Percentiles rank a stretch among this genome's conserved stretches.
Conservation (phyloP, 306 rosid genomes). For the Glycine latifolia region DNA sequence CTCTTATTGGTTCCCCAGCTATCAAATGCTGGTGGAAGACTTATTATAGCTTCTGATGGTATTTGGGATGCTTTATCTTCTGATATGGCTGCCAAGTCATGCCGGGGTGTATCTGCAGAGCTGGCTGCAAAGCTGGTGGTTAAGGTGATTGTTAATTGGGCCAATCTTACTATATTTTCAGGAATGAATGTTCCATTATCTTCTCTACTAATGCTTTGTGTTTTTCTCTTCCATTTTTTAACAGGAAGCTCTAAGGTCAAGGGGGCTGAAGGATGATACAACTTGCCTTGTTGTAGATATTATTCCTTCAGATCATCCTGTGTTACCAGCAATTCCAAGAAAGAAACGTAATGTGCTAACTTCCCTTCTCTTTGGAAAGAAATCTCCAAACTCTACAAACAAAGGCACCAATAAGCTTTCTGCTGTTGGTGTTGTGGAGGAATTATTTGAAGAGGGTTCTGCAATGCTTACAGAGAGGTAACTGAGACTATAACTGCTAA, state of each 20-base stretch:
- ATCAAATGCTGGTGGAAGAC: conserved; percentile 88
- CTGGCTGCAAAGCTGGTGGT: conserved; percentile 95
- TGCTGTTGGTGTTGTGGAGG: conserved; percentile 87
- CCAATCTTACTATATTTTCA: conserved; percentile 17
- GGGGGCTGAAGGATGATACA: conserved; percentile 94
- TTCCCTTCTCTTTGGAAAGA: conserved; percentile 81
- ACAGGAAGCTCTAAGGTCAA: conserved; percentile 87
- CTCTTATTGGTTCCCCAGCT: conserved; percentile 57
- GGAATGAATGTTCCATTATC: conserved; percentile 16
- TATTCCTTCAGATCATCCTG: conserved; percentile 75
- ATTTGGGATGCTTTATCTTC: conserved; percentile 96
- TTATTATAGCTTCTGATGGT: conserved; percentile 95
- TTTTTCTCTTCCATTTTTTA: not conserved
- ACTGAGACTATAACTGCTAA: conserved; percentile 12
- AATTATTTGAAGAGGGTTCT: conserved; percentile 93
- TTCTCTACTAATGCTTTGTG: conserved; percentile 26
- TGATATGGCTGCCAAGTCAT: conserved; percentile 85
- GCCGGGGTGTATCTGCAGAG: conserved; percentile 90
- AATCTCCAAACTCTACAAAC: conserved; percentile 59
- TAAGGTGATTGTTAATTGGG: conserved; percentile 62
- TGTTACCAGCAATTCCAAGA: conserved; percentile 67
- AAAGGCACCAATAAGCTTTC: conserved; percentile 78
- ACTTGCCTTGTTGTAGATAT: conserved; percentile 91
- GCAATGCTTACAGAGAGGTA: conserved; percentile 94
- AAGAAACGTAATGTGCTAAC: conserved; percentile 71